Percentiles rank a stretch among this genome's conserved stretches.
phyloP scores from a whole-genome alignment of 2,329 filamentous ascomycete genomes.

The Trichocomaceae sp. region DNA sequence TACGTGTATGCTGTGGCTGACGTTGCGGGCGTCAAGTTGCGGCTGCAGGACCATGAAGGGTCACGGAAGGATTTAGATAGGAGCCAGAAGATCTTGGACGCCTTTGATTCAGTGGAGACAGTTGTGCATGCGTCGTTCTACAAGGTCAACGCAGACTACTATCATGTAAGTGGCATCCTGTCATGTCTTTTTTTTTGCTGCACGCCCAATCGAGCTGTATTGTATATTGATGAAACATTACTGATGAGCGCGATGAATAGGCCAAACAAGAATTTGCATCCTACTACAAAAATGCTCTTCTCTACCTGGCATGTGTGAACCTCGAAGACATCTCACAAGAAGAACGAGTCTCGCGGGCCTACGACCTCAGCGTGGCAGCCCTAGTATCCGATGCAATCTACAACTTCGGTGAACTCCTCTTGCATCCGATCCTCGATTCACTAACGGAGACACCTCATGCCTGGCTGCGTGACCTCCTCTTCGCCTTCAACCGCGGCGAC shows the following conservation, averaged over 20 bases:
- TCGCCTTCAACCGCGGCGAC: constrained; percentile 95
- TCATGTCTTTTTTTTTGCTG: too few relatives aligned
- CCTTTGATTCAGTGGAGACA: constrained; percentile 90
- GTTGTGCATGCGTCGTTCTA: constrained; percentile 96
- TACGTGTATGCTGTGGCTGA: constrained; percentile 90
- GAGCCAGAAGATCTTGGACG: constrained; percentile 80
- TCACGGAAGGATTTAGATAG: constrained; percentile 80
- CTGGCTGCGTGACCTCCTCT: constrained; percentile 93
- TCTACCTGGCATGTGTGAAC: constrained; percentile 95
- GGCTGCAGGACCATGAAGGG: constrained; percentile 70
- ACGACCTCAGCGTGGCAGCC: constrained; percentile 87
- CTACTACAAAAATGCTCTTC: constrained; percentile 95
- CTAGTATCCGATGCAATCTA: constrained; percentile 93
- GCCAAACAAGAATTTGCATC: constrained; percentile 85
- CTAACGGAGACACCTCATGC: constrained; percentile 66
- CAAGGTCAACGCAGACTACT: constrained; percentile 89
- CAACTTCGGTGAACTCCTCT: constrained; percentile 97
- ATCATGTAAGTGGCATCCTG: constrained; percentile 53
- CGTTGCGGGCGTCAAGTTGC: constrained; percentile 79
- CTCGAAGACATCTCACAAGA: constrained; percentile 63
- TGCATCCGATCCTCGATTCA: constrained; percentile 90
- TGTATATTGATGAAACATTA: not conserved
- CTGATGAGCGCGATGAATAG: constrained; percentile 28
- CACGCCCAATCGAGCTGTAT: too few relatives aligned
- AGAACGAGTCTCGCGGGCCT: constrained; percentile 77